A percentile compares a stretch with the other conserved stretches of the same genome.
Conservation (phyloP, 2,329 filamentous ascomycete genomes). For the Herpotrichia juniperi region DNA sequence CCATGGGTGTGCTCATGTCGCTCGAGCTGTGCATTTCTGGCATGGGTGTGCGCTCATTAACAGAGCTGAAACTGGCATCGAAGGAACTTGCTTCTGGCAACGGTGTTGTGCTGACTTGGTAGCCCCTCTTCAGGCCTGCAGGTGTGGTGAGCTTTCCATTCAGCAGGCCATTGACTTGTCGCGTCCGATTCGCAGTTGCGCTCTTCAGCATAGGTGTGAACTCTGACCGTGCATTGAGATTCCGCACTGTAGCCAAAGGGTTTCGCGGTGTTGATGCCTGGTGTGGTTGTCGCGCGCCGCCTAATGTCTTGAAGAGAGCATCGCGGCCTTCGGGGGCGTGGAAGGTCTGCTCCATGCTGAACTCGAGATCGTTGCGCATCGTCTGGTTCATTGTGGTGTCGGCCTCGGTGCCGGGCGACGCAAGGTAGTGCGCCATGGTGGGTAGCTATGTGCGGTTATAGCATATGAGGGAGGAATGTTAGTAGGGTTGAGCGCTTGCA, state of each 20-base stretch:
- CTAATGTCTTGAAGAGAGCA: constrained; percentile 77
- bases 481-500: neutral
- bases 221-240: constrained; percentile 66
- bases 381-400: constrained; percentile 81
- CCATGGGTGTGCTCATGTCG: constrained; percentile 77
- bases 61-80: constrained; percentile 50
- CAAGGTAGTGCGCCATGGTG: constrained; percentile 63
- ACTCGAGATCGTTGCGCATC: constrained; percentile 73
- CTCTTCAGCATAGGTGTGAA: constrained; percentile 94
- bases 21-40: constrained; percentile 81
- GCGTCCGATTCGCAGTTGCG: constrained; percentile 71
- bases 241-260: constrained; percentile 67
- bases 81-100: constrained; percentile 76
- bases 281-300: constrained; percentile 53
- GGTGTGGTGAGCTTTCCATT: constrained; percentile 63
- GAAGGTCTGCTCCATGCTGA: constrained; percentile 88
- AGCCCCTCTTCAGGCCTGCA: constrained; percentile 65
- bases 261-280: constrained; percentile 73
- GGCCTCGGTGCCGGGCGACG: constrained; percentile 84
- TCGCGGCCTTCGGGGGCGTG: constrained; percentile 73
- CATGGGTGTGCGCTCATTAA: constrained; percentile 71
- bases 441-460: constrained; percentile 22
- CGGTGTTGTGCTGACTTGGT: constrained; percentile 74
- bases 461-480: constrained; percentile 37
- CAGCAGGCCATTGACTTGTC: constrained; percentile 45